Evolutionary conservation across 2,329 filamentous ascomycete genomes (phyloP).

Genomic region (Thelonectria discophora): DNA sequence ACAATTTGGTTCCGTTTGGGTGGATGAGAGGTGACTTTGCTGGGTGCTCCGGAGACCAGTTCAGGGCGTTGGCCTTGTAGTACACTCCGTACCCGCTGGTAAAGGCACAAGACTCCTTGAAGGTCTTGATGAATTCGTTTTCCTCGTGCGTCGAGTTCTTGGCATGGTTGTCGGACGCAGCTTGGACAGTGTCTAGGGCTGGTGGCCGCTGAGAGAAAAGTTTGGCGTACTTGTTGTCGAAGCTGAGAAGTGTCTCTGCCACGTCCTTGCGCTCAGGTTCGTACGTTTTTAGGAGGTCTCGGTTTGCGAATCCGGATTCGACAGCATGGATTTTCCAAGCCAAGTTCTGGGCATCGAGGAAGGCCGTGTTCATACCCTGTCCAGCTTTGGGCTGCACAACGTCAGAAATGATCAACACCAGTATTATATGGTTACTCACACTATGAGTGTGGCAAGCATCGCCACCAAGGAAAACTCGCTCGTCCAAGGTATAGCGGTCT

Average conservation of each 20-base stretch:
- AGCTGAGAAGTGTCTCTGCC: conserved; percentile 83
- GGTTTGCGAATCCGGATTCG: conserved; percentile 80
- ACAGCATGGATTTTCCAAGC: conserved; percentile 97
- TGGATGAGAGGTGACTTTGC: conserved; percentile 77
- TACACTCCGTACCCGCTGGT: conserved; percentile 91
- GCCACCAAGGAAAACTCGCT: conserved; percentile 77
- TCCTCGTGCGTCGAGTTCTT: conserved; percentile 56
- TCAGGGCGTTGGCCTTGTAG: conserved; percentile 83
- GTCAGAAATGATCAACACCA: conserved; percentile 44
- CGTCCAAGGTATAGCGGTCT: conserved; percentile 71
- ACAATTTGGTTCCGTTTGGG: conserved; percentile 70
- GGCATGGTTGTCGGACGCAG: conserved; percentile 59
- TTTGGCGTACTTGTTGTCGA: conserved; percentile 89
- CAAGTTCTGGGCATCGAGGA: conserved; percentile 84
- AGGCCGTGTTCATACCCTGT: conserved; percentile 83
- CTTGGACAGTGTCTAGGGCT: conserved; percentile 75
- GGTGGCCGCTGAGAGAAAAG: conserved; percentile 85
- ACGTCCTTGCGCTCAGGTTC: conserved; percentile 86
- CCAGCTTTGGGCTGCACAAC: conserved; percentile 75
- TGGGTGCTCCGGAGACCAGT: conserved; percentile 80
- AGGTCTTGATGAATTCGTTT: conserved; percentile 86
- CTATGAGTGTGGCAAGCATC: conserved; percentile 85
- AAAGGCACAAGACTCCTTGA: conserved; percentile 92
- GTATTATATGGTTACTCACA: conserved; percentile 55
- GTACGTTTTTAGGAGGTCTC: conserved; percentile 82